Evolutionary conservation across 768 basidiomycete genomes (phyloP).

Genomic region (Lentinula sp.): DNA sequence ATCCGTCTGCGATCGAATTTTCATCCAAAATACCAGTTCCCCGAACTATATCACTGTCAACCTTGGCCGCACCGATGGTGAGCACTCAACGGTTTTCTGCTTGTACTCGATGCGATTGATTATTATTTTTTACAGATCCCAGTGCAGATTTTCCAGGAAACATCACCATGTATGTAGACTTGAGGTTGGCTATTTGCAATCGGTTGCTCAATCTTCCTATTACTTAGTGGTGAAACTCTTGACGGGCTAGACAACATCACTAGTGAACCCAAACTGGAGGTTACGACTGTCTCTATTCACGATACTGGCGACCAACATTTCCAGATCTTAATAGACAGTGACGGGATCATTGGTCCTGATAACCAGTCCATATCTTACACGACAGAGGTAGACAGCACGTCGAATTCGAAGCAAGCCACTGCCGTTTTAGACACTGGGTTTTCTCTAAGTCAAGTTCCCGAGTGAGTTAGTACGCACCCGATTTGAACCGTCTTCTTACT

Average conservation of each 20-base stretch:
- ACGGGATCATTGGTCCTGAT: slow-evolving; percentile 59
- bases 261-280: slow-evolving; percentile 43
- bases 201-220: background rate
- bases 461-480: slow-evolving; percentile 23
- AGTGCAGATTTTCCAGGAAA: slow-evolving; percentile 48
- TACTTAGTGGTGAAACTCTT: slow-evolving; percentile 41
- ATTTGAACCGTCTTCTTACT: slow-evolving; percentile 10
- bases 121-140: slow-evolving; percentile 29
- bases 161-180: slow-evolving; percentile 36
- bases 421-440: slow-evolving; percentile 69
- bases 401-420: slow-evolving; percentile 42
- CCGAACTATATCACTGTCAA: slow-evolving; percentile 61
- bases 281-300: slow-evolving; percentile 29
- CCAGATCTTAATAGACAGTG: slow-evolving; percentile 53
- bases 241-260: slow-evolving; percentile 42
- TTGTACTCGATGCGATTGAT: background rate
- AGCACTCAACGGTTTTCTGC: background rate
- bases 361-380: slow-evolving; percentile 40
- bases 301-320: slow-evolving; percentile 51
- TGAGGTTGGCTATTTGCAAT: background rate
- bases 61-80: slow-evolving; percentile 49
- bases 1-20: slow-evolving; percentile 59
- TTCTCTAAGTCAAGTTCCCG: slow-evolving; percentile 56
- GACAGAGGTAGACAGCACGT: slow-evolving; percentile 38
- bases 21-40: slow-evolving; percentile 40